Evolutionary conservation across 208 protist genomes (phyloP), one percentile per base, ranked within the genome.

Genomic region (Lotmaria passim): DNA sequence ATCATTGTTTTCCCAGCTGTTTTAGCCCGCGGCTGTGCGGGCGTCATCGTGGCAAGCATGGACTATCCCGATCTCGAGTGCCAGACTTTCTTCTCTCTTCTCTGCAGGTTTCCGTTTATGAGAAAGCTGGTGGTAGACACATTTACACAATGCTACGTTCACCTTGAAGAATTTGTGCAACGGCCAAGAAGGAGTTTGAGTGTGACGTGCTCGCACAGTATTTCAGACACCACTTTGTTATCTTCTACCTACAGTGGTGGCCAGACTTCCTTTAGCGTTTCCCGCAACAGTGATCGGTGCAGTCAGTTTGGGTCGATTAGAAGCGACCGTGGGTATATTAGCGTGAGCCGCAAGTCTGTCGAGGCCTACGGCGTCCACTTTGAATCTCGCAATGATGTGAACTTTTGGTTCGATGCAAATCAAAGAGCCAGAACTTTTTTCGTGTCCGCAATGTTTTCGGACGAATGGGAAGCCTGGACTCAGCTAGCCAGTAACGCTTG

Each of bases 401-500:
- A 71, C 17, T 63, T 62, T 36, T 71, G 65, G 65, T 31, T 59
- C 1, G 65, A 71, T 24, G 41, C n/a, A 17, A 56, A 55, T 7
- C 31, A 55, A 2, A 34, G 31, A 15, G 28, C 23, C 1, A n/a
- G 26, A 12, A 71, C 65, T 1, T 71, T 71, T 30, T 71, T 71
- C n/a, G 65, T 71, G 3, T 62, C 65, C 4, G 65, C 65, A 0
- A 17, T 71, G 23, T 71, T 71, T 36, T 71, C 65, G 14, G 65
- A 71, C 28, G 30, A 53, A 26, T 71, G 65, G 65, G 65, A 71
- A 43, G 65, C 65, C 24, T 71, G 65, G 65, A 71, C 65, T 8
- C 65, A 71, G 21, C 23, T 71, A 7, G 65, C 55, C 17, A 43
- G 65, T 30, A 56, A 51, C 38, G 65, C 65, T 7, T 71, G 65